phyloP scores from a whole-genome alignment of 2,329 filamentous ascomycete species.

The Tolypocladium inflatum region DNA sequence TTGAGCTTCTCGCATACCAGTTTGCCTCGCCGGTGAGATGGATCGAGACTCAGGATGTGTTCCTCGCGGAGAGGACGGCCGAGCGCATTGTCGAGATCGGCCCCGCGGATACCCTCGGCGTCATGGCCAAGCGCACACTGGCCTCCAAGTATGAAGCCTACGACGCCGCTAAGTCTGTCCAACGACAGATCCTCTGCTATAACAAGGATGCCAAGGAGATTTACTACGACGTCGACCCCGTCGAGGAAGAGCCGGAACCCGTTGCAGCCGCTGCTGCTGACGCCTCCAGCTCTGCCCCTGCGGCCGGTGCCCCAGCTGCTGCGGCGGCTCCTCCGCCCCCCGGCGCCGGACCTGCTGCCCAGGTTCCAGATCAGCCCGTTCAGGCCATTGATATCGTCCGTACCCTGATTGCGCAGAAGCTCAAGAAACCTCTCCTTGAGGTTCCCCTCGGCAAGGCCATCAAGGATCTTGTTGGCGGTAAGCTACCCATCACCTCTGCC shows the following conservation, averaged over 20 bases:
- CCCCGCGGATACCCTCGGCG: constrained; percentile 90
- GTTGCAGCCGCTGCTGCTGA: constrained; percentile 38
- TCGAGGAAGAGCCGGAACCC: constrained; percentile 78
- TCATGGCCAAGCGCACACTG: constrained; percentile 93
- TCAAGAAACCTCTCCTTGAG: constrained; percentile 87
- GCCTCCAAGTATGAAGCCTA: constrained; percentile 98
- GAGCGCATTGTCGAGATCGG: constrained; percentile 98
- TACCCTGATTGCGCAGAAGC: constrained; percentile 86
- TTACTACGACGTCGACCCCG: constrained; percentile 95
- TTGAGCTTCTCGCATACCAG: constrained; percentile 98
- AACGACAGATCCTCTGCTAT: constrained; percentile 97
- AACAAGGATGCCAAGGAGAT: constrained; percentile 99
- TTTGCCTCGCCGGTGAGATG: constrained; percentile 98
- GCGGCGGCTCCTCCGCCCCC: constrained; percentile 51
- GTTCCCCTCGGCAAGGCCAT: constrained; percentile 93
- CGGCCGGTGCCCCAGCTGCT: constrained; percentile 45
- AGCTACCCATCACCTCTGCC: constrained; percentile 20
- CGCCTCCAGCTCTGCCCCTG: constrained; percentile 42
- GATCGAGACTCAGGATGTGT: constrained; percentile 99
- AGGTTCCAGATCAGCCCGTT: constrained; percentile 79
- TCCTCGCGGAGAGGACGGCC: constrained; percentile 89
- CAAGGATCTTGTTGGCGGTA: constrained; percentile 95
- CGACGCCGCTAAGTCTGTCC: constrained; percentile 91
- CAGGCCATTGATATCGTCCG: constrained; percentile 84
- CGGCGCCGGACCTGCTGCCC: constrained; percentile 75